Conservation (phyloP, 2,329 filamentous ascomycete genomes). For the Aspergillus sp. region DNA sequence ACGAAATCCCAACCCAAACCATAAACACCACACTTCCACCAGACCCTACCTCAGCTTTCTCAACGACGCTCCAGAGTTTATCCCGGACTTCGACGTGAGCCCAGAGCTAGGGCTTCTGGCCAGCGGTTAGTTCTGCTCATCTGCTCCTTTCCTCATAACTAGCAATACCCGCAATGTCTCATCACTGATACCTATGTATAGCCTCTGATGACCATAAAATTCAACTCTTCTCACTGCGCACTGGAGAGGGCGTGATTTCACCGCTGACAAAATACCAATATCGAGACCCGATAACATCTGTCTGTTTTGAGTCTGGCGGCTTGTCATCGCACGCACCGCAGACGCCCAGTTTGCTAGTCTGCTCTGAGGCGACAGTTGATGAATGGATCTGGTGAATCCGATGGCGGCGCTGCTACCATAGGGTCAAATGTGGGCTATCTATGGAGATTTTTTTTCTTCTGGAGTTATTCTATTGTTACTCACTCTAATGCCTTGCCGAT, state of each 20-base stretch:
- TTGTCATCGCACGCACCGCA: constrained; percentile 31
- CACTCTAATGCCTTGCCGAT: neutral
- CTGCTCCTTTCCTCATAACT: neutral
- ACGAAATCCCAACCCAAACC: constrained; percentile 33
- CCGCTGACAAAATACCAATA: constrained; percentile 34
- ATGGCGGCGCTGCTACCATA: constrained; percentile 7
- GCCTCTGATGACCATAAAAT: constrained; percentile 40
- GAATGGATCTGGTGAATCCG: constrained; percentile 43
- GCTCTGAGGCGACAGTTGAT: constrained; percentile 37
- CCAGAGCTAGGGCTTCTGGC: constrained; percentile 44
- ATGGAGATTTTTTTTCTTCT: neutral
- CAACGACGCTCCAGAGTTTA: constrained; percentile 33
- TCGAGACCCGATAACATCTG: constrained; percentile 28
- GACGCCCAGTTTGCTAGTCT: constrained; percentile 41
- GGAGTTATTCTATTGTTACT: neutral
- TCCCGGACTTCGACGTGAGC: constrained; percentile 43
- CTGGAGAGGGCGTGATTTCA: constrained; percentile 38
- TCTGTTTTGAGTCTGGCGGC: constrained; percentile 41
- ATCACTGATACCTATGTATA: constrained; percentile 16
- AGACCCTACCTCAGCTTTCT: constrained; percentile 43
- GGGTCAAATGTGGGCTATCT: neutral
- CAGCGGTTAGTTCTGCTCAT: constrained; percentile 33
- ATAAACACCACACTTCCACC: constrained; percentile 33
- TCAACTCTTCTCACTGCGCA: constrained; percentile 44
- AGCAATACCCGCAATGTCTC: neutral